Percentiles rank a stretch among this genome's conserved stretches.
phyloP scores from a whole-genome alignment of 495 filamentous ascomycete genomes.

The Neurospora sp. region DNA sequence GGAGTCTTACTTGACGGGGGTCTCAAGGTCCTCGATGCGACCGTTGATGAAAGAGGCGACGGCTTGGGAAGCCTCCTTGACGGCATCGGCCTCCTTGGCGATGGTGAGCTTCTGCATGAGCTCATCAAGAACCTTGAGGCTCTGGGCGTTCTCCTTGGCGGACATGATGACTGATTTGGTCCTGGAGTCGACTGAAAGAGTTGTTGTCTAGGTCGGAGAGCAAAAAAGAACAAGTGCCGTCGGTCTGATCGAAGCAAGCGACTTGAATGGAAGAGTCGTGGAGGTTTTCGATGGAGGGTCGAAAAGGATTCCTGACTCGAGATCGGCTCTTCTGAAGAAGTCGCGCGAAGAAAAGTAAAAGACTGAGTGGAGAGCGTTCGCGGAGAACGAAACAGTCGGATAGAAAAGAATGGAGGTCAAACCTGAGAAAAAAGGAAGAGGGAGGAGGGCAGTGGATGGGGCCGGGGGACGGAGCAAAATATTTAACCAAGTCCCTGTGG shows the following conservation, averaged over 20 bases:
- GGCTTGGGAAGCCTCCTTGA: conserved; percentile 36
- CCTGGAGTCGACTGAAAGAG: conserved; percentile 1
- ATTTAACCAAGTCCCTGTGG: conserved; percentile 12
- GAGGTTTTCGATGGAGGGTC: conserved; percentile 30
- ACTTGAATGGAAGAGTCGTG: conserved; percentile 16
- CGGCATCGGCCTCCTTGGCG: conserved; percentile 39
- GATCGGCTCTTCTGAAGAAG: conserved; percentile 23
- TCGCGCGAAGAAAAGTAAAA: conserved; percentile 16
- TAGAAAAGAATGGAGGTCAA: conserved; percentile 15
- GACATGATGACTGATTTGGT: conserved; percentile 20
- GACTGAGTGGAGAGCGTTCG: conserved; percentile 24
- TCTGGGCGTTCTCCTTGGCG: conserved; percentile 37
- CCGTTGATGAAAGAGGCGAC: conserved; percentile 45
- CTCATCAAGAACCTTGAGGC: conserved; percentile 42
- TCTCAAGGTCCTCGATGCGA: conserved; percentile 40
- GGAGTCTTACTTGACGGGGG: conserved; percentile 35
- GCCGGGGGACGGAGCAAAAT: conserved; percentile 10
- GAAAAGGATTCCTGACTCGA: conserved; percentile 26
- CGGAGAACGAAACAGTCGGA: conserved; percentile 15
- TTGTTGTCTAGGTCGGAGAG: conserved; percentile 4
- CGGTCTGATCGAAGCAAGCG: conserved; percentile 15
- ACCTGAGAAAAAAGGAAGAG: conserved; percentile 12
- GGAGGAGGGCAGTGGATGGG: conserved; percentile 5
- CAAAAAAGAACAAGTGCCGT: conserved; percentile 17
- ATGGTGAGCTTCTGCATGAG: conserved; percentile 43